Percentiles rank a stretch among this genome's conserved stretches.
These are phyloP conservation scores for Acacia confusa DNA, from an alignment of 306 rosid species.

Conservation along the genomic window DNA sequence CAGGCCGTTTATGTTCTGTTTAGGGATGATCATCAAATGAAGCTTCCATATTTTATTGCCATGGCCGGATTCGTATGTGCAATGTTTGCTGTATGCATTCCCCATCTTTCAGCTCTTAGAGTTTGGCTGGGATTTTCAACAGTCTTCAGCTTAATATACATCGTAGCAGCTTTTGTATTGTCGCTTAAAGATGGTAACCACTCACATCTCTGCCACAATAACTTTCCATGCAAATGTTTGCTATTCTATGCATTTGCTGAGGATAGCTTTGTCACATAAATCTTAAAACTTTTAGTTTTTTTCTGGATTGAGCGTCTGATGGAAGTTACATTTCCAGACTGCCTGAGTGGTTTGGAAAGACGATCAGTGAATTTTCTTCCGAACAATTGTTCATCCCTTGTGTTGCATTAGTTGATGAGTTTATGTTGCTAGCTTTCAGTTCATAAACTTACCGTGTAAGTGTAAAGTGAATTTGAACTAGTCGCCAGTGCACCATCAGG, in stretches of 20 bases:
- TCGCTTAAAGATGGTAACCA: conserved; percentile 78
- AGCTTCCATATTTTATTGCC: conserved; percentile 81
- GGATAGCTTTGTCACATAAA: too few relatives aligned
- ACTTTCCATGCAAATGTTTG: background rate
- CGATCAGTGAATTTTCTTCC: too few relatives aligned
- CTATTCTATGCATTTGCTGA: background rate
- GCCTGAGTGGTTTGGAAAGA: background rate
- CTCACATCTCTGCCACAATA: conserved; percentile 18
- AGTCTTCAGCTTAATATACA: conserved; percentile 68
- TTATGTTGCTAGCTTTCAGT: conserved; percentile 1
- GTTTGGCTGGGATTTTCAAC: conserved; percentile 92
- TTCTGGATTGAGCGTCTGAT: too few relatives aligned
- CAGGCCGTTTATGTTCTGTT: conserved; percentile 83
- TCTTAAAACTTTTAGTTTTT: too few relatives aligned
- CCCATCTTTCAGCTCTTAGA: conserved; percentile 93
- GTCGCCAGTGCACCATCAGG: conserved; percentile 43
- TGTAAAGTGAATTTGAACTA: conserved; percentile 13
- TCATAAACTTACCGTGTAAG: background rate
- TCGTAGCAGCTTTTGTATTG: conserved; percentile 54
- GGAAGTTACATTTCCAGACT: too few relatives aligned
- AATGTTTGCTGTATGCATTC: conserved; percentile 81
- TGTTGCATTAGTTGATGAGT: background rate
- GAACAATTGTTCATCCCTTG: background rate
- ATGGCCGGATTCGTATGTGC: conserved; percentile 82
- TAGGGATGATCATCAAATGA: conserved; percentile 58